These are phyloP conservation scores for Fusarium sambucinum DNA, from an alignment of 2,329 filamentous ascomycete genomes.

Conservation along the genomic window DNA sequence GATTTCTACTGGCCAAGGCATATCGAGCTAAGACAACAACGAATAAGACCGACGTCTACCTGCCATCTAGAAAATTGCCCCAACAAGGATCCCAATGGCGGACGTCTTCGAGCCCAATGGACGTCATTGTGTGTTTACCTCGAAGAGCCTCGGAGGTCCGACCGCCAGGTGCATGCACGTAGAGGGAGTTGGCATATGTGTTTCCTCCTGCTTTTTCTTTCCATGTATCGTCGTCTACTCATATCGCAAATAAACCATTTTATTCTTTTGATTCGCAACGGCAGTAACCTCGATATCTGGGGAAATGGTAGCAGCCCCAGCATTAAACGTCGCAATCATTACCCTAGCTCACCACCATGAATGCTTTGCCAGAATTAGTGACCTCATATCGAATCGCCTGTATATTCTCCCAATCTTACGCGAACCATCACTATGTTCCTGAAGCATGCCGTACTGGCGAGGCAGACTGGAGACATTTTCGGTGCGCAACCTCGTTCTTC, in stretches of 20 bases:
- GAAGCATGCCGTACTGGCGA: not conserved
- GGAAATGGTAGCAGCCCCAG: not conserved
- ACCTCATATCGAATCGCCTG: not conserved
- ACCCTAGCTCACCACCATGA: not conserved
- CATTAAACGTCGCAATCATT: fast-evolving
- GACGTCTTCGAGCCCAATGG: not conserved
- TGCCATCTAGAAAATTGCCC: not conserved
- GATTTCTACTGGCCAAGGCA: not conserved
- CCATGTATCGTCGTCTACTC: not conserved
- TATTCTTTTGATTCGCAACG: fast-evolving
- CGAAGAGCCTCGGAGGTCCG: not conserved
- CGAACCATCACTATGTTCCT: fast-evolving
- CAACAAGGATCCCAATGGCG: not conserved
- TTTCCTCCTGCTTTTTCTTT: not conserved
- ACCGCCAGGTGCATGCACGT: not conserved
- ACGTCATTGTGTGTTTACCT: not conserved
- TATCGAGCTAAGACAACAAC: not conserved
- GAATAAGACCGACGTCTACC: not conserved
- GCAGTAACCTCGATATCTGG: fast-evolving
- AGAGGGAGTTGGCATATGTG: not conserved
- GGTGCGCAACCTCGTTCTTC: fast-evolving
- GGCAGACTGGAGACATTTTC: not conserved
- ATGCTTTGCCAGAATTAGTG: not conserved
- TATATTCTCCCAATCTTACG: fast-evolving
- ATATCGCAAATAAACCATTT: not conserved